phyloP scores from a whole-genome alignment of 78 protist genomes.

The Diacronema lutheri region DNA sequence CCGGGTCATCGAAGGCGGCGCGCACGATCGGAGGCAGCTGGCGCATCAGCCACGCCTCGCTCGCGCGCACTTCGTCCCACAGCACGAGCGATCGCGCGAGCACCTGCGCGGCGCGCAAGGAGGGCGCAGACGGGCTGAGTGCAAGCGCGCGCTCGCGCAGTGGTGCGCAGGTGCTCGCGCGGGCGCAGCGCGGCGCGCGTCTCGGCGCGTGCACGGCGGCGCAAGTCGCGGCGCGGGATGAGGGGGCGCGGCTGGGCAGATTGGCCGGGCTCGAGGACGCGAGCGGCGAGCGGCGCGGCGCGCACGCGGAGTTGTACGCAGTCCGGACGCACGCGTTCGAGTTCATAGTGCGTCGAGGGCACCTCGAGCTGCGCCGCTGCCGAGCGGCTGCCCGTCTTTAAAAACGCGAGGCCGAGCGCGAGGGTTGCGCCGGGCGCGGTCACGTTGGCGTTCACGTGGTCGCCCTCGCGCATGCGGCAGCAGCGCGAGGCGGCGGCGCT shows the following conservation, averaged over 20 bases:
- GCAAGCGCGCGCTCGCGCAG: too few relatives aligned
- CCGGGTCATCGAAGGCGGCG: too few relatives aligned
- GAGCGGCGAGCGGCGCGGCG: too few relatives aligned
- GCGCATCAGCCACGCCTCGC: slow-evolving; percentile 10
- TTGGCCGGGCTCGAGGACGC: too few relatives aligned
- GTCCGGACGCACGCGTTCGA: slow-evolving; percentile 76
- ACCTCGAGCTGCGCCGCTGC: slow-evolving; percentile 43
- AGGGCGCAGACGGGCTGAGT: too few relatives aligned
- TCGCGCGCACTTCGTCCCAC: slow-evolving; percentile 56
- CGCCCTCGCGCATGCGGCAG: slow-evolving; percentile 34
- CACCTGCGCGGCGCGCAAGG: too few relatives aligned
- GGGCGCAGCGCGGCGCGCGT: too few relatives aligned
- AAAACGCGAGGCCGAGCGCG: slow-evolving; percentile 78
- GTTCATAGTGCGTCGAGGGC: slow-evolving; percentile 7
- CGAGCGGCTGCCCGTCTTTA: slow-evolving; percentile 59
- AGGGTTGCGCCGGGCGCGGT: slow-evolving; percentile 86
- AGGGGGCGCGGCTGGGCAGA: too few relatives aligned
- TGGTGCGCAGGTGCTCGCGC: too few relatives aligned
- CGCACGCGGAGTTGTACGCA: slow-evolving; percentile 57
- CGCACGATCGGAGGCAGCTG: slow-evolving; percentile 15
- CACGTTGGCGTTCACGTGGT: slow-evolving; percentile 65
- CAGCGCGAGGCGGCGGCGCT: background rate
- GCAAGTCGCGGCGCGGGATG: too few relatives aligned
- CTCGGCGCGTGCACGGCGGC: too few relatives aligned
- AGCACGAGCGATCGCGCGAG: slow-evolving; percentile 48